phyloP scores from a whole-genome alignment of 1,284 basidiomycete species.

The Tranzscheliella williamsii region DNA sequence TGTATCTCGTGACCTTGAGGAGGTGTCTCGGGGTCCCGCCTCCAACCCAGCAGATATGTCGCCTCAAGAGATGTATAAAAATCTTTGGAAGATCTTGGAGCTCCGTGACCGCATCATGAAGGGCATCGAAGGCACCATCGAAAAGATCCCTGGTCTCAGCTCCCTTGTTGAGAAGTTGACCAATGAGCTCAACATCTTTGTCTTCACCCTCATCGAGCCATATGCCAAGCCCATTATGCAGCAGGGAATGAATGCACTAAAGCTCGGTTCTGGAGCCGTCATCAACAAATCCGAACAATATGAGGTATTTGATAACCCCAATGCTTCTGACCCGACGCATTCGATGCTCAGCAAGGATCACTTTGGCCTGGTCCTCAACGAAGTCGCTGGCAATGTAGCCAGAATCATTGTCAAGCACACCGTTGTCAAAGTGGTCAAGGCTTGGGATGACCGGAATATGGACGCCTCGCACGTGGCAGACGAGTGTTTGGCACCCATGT shows the following conservation, averaged over 20 bases:
- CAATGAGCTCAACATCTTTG: conserved; percentile 65
- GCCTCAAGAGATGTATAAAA: conserved; percentile 80
- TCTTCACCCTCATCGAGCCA: conserved; percentile 60
- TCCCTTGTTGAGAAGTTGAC: conserved; percentile 78
- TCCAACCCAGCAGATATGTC: conserved; percentile 70
- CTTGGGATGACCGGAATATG: conserved; percentile 68
- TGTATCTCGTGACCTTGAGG: conserved; percentile 48
- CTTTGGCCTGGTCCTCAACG: conserved; percentile 60
- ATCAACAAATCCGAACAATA: conserved; percentile 54
- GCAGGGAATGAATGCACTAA: conserved; percentile 57
- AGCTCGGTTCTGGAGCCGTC: conserved; percentile 55
- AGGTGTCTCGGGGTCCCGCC: conserved; percentile 59
- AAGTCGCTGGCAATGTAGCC: conserved; percentile 61
- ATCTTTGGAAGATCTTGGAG: conserved; percentile 79
- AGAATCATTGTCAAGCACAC: conserved; percentile 66
- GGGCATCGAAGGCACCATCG: conserved; percentile 82
- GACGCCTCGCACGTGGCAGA: conserved; percentile 41
- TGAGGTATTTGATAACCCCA: conserved; percentile 63
- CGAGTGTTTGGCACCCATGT: conserved; percentile 51
- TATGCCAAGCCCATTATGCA: conserved; percentile 59
- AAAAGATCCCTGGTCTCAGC: conserved; percentile 65
- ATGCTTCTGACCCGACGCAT: conserved; percentile 60
- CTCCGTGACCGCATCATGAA: conserved; percentile 81
- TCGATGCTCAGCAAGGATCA: conserved; percentile 60
- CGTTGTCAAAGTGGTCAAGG: conserved; percentile 73